Evolutionary conservation across 2,329 filamentous ascomycete species (phyloP), one percentile per base, ranked within the genome.

Genomic region (Aspergillus uvarum): DNA sequence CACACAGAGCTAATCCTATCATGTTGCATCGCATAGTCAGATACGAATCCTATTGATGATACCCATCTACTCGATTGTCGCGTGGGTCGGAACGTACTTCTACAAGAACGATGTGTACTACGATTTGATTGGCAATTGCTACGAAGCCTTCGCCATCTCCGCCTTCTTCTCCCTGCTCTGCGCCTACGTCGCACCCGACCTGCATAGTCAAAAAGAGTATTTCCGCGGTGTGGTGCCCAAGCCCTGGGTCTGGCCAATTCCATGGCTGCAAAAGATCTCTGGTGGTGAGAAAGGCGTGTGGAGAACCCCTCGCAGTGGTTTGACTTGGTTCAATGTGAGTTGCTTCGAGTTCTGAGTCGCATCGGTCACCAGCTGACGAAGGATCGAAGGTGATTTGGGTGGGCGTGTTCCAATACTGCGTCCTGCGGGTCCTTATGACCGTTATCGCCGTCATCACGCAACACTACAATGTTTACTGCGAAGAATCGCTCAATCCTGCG

Each of bases 21-120:
- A 26, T 32, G 35, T 51, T 24, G 22, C 48, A n/a, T n/a, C 10
- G 31, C 51, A 51, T 67, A 91, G 87, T 72, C 92, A 95, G 69
- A 93, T 96, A 68, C 90, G 92, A 52, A 94, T 96, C 66, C 83
- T 96, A 26, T 88, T 93, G 74, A 94, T 96, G 90, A 85, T 96
- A 53, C 92, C 92, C 44, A 82, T 96, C 62, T 96, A 96, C 75
- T 83, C 89, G 54, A 80, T 87, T 44, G 87, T 92, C 21, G 87
- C 89, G 35, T 90, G 90, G 71, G 82, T 94, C 42, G 87, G 87
- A 61, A 86, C 91, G 67, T 81, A 84, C 65, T 92, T 85, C 78
- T 94, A 95, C 80, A 85, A 83, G 73, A 85, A 92, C 69, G 86
- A 89, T 52, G 85, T 95, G 59, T 96, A 96, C 78, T 95, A 89